These are phyloP conservation scores for Penicillium vulpinum DNA, from an alignment of 2,329 filamentous ascomycete genomes.

Conservation along the genomic window DNA sequence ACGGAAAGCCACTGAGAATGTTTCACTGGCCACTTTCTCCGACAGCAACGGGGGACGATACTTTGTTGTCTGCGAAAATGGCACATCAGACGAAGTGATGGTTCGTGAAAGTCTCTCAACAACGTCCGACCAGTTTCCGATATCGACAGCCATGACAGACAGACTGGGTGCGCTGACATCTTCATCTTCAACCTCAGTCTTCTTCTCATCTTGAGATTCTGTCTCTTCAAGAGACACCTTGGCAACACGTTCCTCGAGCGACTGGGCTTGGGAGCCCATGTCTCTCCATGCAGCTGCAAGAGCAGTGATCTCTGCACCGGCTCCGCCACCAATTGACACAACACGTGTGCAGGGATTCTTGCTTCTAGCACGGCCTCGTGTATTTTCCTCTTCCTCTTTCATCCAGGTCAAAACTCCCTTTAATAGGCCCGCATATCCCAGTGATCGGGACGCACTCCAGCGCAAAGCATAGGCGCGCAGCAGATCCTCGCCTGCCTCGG, in stretches of 20 bases:
- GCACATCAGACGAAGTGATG: slow-evolving; percentile 47
- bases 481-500: slow-evolving; percentile 60
- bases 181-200: not conserved
- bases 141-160: slow-evolving; percentile 70
- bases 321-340: slow-evolving; percentile 64
- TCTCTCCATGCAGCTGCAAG: slow-evolving; percentile 56
- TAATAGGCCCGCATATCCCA: slow-evolving; percentile 74
- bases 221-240: slow-evolving; percentile 18
- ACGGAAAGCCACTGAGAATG: slow-evolving; percentile 44
- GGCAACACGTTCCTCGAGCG: slow-evolving; percentile 15
- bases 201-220: not conserved
- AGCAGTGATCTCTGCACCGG: slow-evolving; percentile 67
- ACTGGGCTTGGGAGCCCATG: slow-evolving; percentile 23
- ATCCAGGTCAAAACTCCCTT: slow-evolving; percentile 35
- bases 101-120: slow-evolving; percentile 58
- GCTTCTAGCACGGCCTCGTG: not conserved
- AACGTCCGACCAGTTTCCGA: slow-evolving; percentile 73
- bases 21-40: not conserved
- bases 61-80: slow-evolving; percentile 28
- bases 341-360: slow-evolving; percentile 33
- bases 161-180: slow-evolving; percentile 20
- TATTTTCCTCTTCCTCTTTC: not conserved
- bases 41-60: slow-evolving; percentile 33
- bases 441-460: slow-evolving; percentile 84
- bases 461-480: slow-evolving; percentile 81